These are phyloP conservation scores for Juncus inflexus DNA, from an alignment of 176 grass and related monocot genomes.

Conservation along the genomic window DNA sequence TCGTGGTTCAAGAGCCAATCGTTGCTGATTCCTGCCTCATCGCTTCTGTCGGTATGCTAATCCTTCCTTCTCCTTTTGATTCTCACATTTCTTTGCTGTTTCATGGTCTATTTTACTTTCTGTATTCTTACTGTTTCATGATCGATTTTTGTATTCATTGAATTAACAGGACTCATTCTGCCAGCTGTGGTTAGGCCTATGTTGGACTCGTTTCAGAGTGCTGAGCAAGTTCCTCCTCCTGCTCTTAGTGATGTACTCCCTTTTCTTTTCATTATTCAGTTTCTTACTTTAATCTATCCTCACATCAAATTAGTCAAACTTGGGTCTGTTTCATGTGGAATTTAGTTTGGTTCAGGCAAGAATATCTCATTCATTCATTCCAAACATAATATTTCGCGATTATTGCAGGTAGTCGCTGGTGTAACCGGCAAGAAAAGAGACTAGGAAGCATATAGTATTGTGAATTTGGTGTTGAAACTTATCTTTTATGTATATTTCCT, in stretches of 20 bases:
- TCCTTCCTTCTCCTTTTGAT: neutral
- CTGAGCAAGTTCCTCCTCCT: slow-evolving; percentile 60
- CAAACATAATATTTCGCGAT: neutral
- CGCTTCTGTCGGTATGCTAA: slow-evolving; percentile 59
- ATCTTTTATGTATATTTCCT: neutral
- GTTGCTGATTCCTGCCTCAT: slow-evolving; percentile 80
- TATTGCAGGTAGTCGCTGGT: slow-evolving; percentile 74
- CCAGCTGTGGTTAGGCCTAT: slow-evolving; percentile 87
- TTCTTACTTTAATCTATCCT: too few species aligned
- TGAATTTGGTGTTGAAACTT: neutral
- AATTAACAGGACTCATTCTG: slow-evolving; percentile 68
- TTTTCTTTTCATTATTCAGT: neutral
- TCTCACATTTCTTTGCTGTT: neutral
- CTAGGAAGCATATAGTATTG: slow-evolving; percentile 12
- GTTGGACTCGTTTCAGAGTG: slow-evolving; percentile 76
- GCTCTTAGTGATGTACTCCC: slow-evolving; percentile 70
- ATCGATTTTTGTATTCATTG: neutral
- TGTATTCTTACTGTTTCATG: neutral
- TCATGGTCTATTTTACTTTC: neutral
- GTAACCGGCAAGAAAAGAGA: slow-evolving; percentile 58
- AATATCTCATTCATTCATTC: too few species aligned
- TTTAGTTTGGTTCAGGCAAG: too few species aligned
- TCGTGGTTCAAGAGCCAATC: slow-evolving; percentile 70
- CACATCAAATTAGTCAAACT: too few species aligned
- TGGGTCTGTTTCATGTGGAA: too few species aligned